Base-by-base conservation (phyloP, 495 filamentous ascomycete genomes). In the Letharia columbiana region DNA sequence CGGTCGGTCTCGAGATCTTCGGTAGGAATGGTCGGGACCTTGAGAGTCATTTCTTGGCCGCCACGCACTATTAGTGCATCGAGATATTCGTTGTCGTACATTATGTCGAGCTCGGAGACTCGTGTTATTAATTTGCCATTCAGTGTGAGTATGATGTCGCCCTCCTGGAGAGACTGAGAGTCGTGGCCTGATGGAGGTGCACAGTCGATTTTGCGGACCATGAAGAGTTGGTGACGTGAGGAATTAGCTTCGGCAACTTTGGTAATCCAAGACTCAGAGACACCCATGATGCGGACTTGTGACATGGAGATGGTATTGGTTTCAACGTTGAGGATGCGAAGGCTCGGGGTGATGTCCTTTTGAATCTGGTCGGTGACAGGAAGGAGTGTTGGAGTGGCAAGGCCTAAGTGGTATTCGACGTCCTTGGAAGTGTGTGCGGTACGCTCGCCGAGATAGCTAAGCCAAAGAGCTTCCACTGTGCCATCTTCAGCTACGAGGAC, bases 261-360 rank as follows among this genome's bases (percentile, higher is more conserved):
- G 68, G 89, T 81, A 69, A 98, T 96, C 95, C 94, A 97, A 60
- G 95, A 89, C 71, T 97, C 92, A 0, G 89, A 89, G 10, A 97
- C 91, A 41, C 95, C 95, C 95, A 99, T 98, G 67, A 97, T 91
- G 37, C 92, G 87, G n/a, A 89, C 94, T 77, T 98, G 94, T 66
- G 86, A 90, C 94, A 99, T 98, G 71, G 96, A 91, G 41, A 98
- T 90, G 47, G 93, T 86, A 64, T 95, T 91, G 74, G 92, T 91
- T 76, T 99, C 94, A 74, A 96, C 88, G 67, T 91, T 91, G 61
- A 99, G 76, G 76, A 98, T 96, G 23, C 92, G 84, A 31, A 98
- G 79, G 65, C 88, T 88, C 0, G 94, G 95, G 47, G 82, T 83
- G 60, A 84, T 77, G 54, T 90, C 92, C 64, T 88, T 77, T 74